Conservation (phyloP, 176 grass and related monocot species). For the Lolium rigidum region DNA sequence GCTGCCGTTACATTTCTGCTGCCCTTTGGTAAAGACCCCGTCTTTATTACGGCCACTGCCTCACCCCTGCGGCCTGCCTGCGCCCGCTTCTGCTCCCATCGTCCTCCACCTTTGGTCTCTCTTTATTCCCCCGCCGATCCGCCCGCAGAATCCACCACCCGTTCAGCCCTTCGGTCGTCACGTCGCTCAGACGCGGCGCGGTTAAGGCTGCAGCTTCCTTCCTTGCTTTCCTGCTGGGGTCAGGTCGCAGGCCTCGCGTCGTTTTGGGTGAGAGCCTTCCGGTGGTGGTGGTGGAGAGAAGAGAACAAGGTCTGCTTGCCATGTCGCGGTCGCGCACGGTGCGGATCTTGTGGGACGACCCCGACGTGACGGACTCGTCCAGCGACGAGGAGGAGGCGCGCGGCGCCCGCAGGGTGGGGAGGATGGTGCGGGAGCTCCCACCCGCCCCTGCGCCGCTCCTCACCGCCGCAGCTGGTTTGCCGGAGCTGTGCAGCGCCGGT, state of each 20-base stretch:
- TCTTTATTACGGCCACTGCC: slow-evolving; percentile 50
- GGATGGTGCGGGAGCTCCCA: slow-evolving; percentile 55
- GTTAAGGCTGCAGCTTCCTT: slow-evolving; percentile 42
- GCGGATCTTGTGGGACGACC: slow-evolving; percentile 88
- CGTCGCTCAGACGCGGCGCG: neutral
- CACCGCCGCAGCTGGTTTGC: neutral
- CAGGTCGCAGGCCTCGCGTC: neutral
- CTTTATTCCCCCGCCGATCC: slow-evolving; percentile 51
- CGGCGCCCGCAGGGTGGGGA: slow-evolving; percentile 53
- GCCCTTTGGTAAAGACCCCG: slow-evolving; percentile 36
- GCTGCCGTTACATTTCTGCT: slow-evolving; percentile 41
- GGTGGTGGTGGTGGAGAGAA: neutral
- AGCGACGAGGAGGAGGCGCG: slow-evolving; percentile 46
- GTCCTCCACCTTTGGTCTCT: slow-evolving; percentile 39
- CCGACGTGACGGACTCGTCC: slow-evolving; percentile 86
- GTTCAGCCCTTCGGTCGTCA: neutral
- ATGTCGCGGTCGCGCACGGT: slow-evolving; percentile 78
- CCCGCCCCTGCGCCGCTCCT: neutral
- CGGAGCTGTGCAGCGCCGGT: slow-evolving; percentile 44
- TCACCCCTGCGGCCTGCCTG: slow-evolving; percentile 1
- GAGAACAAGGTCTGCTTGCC: neutral
- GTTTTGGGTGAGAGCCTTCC: neutral
- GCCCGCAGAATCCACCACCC: slow-evolving; percentile 23
- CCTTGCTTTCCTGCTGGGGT: slow-evolving; percentile 43
- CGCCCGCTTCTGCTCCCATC: neutral